These are phyloP conservation scores for Phoenix roebelenii DNA, from an alignment of 176 grass and related monocot genomes.

Conservation along the genomic window DNA sequence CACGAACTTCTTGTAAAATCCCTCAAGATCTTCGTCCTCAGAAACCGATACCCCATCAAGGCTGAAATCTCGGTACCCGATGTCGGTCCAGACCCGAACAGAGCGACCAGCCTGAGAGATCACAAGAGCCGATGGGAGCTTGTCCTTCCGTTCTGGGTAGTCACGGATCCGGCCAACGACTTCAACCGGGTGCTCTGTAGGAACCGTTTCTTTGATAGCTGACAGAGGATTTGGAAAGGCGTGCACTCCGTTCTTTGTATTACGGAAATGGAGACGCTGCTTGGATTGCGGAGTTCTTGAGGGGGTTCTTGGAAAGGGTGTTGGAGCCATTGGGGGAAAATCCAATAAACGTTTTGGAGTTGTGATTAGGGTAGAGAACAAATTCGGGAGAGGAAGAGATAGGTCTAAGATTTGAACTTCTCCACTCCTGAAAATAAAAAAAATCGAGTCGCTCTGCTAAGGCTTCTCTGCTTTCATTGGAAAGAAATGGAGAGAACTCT, in stretches of 20 bases:
- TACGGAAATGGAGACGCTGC: constrained; percentile 72
- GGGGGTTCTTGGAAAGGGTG: constrained; percentile 29
- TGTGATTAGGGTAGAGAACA: constrained; percentile 9
- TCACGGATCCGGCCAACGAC: constrained; percentile 76
- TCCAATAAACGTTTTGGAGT: not conserved
- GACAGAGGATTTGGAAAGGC: not conserved
- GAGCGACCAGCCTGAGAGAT: constrained; percentile 30
- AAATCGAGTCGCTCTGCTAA: too few relatives aligned
- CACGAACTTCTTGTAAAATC: constrained; percentile 73
- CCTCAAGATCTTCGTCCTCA: constrained; percentile 58
- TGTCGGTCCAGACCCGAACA: constrained; percentile 61
- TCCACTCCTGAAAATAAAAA: too few relatives aligned
- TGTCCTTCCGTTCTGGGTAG: constrained; percentile 26
- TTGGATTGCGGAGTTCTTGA: constrained; percentile 43
- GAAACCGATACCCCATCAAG: constrained; percentile 78
- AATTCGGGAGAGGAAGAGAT: not conserved
- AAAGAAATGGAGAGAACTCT: too few relatives aligned
- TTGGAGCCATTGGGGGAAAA: constrained; percentile 42
- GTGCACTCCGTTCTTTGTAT: constrained; percentile 19
- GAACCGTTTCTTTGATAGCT: constrained; percentile 6
- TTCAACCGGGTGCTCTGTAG: constrained; percentile 84
- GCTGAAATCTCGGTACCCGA: constrained; percentile 74
- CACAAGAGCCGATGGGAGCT: constrained; percentile 33
- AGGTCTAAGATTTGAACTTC: too few relatives aligned
- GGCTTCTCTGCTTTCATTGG: not conserved